A percentile compares a stretch with the other conserved stretches of the same genome.
These are phyloP conservation scores for Cyberlindnera samutprakarnensis DNA, from an alignment of 805 yeast genomes.

Conservation along the genomic window DNA sequence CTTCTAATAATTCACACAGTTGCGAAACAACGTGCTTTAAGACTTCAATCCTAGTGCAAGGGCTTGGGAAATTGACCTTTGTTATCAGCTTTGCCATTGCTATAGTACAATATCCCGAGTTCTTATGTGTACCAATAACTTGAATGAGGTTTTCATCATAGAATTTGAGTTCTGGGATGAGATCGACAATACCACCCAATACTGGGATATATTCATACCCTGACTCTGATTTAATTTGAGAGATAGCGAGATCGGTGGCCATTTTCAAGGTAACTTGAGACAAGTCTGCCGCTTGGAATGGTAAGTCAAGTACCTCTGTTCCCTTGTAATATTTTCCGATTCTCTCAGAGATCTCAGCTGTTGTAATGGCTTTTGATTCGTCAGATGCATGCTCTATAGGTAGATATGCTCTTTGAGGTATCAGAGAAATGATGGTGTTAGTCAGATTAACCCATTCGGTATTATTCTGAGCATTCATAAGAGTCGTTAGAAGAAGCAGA, in stretches of 20 bases:
- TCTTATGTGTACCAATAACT: conserved; percentile 13
- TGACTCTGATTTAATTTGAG: conserved; percentile 15
- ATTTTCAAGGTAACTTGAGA: conserved; percentile 32
- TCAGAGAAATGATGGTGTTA: conserved; percentile 36
- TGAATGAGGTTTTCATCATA: conserved; percentile 27
- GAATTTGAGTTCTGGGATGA: conserved; percentile 37
- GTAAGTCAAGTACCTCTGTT: conserved; percentile 24
- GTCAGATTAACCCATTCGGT: conserved; percentile 33
- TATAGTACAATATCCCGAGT: conserved; percentile 15
- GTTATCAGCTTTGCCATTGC: conserved; percentile 26
- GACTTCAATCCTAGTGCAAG: conserved; percentile 17
- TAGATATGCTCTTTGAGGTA: conserved; percentile 58
- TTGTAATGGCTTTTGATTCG: conserved; percentile 6
- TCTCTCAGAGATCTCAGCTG: conserved; percentile 18
- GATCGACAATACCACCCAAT: conserved; percentile 31
- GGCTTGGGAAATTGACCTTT: conserved; percentile 20
- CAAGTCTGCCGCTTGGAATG: conserved; percentile 37
- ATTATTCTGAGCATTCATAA: conserved; percentile 23
- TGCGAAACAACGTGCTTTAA: conserved; percentile 14
- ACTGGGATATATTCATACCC: conserved; percentile 27
- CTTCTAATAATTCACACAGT: conserved; percentile 12
- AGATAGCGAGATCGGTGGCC: conserved; percentile 21
- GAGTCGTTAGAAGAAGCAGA: conserved; percentile 44
- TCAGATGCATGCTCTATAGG: conserved; percentile 40
- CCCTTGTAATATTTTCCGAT: conserved; percentile 30